These are phyloP conservation scores for Pythium brachiatum DNA, from an alignment of 352 stramenopile genomes.

Conservation along the genomic window DNA sequence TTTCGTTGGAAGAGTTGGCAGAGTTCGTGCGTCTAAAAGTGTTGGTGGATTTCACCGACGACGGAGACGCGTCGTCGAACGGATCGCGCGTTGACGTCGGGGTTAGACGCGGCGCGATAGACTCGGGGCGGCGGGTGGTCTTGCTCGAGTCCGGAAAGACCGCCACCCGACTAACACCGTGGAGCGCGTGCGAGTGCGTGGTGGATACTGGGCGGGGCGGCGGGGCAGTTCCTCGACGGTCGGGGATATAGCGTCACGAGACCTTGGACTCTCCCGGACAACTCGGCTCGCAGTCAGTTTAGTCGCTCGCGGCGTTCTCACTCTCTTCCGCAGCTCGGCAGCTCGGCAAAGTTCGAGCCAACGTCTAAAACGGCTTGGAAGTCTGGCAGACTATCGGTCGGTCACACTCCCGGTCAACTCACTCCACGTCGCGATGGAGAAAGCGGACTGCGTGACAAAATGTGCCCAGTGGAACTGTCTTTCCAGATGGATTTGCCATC, in stretches of 20 bases:
- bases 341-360: not conserved
- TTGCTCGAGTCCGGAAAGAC: slow-evolving; percentile 3
- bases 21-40: not conserved
- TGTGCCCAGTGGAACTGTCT: slow-evolving; percentile 23
- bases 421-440: not conserved
- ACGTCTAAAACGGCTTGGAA: not conserved
- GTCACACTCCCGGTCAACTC: not conserved
- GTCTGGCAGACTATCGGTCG: not conserved
- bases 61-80: not conserved
- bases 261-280: not conserved
- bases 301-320: not conserved
- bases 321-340: not conserved
- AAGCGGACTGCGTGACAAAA: slow-evolving; percentile 7
- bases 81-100: too few relatives aligned
- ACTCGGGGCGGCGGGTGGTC: not conserved
- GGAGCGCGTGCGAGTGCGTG: slow-evolving; percentile 25
- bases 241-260: not conserved
- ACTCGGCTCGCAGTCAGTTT: not conserved
- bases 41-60: not conserved
- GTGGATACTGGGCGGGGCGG: slow-evolving; percentile 1
- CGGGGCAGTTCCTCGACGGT: not conserved
- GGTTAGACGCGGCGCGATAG: not conserved
- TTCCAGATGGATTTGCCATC: slow-evolving; percentile 6
- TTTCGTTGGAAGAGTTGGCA: not conserved
- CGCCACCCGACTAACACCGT: slow-evolving; percentile 18